A percentile compares a stretch with the other conserved stretches of the same genome.
Evolutionary conservation across 345 rosid genomes (phyloP).

Genomic region (Lepidium sativum): DNA sequence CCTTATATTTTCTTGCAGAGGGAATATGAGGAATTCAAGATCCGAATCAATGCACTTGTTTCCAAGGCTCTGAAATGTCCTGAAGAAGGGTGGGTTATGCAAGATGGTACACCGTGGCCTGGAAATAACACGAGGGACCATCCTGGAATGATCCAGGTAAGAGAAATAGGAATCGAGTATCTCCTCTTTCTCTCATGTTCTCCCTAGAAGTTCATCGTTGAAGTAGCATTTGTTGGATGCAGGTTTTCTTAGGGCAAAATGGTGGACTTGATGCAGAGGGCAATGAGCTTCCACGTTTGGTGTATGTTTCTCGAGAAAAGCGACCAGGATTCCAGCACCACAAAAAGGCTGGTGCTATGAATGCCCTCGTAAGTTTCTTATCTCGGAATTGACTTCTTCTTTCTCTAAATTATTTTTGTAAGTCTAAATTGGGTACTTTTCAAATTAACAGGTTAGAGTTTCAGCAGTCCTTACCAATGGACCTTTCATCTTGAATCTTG

Average conservation of each 20-base stretch:
- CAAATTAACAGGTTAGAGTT: slow-evolving; percentile 65
- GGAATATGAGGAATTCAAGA: slow-evolving; percentile 87
- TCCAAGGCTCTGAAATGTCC: slow-evolving; percentile 82
- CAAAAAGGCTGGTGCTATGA: slow-evolving; percentile 98
- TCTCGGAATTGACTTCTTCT: not conserved
- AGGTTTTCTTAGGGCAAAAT: slow-evolving; percentile 97
- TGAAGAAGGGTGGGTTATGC: slow-evolving; percentile 96
- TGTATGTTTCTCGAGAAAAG: slow-evolving; percentile 95
- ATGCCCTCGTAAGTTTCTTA: slow-evolving; percentile 60
- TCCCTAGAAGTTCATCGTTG: slow-evolving; percentile 14
- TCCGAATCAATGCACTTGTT: slow-evolving; percentile 82
- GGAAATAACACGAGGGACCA: slow-evolving; percentile 96
- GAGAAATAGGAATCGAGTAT: not conserved
- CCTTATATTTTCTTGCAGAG: slow-evolving; percentile 43
- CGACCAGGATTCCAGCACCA: slow-evolving; percentile 97
- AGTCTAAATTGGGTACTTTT: slow-evolving; percentile 1
- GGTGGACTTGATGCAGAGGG: slow-evolving; percentile 97
- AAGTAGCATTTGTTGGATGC: slow-evolving; percentile 15
- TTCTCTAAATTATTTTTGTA: not conserved
- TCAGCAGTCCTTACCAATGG: slow-evolving; percentile 93
- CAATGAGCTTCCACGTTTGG: slow-evolving; percentile 82
- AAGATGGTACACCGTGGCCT: slow-evolving; percentile 99
- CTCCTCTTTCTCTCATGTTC: not conserved
- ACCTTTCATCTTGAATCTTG: slow-evolving; percentile 92
- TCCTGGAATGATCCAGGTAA: slow-evolving; percentile 99